A percentile compares a stretch with the other conserved stretches of the same genome.
phyloP scores from a whole-genome alignment of 495 filamentous ascomycete genomes.

The Oidiodendron maius region DNA sequence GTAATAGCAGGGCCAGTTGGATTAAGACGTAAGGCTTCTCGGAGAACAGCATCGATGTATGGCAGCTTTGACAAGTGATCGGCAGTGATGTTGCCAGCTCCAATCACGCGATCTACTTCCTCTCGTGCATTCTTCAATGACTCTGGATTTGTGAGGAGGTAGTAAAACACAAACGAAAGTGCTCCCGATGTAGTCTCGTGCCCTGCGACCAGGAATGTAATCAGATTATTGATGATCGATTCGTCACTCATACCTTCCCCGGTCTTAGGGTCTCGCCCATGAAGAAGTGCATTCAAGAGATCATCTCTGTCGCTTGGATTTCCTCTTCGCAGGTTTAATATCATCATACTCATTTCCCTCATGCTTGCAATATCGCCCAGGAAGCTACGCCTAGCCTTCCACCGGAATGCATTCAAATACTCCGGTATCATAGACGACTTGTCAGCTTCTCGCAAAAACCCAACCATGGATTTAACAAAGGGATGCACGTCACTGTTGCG shows the following conservation, averaged over 20 bases:
- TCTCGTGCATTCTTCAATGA: conserved; percentile 34
- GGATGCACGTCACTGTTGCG: too few relatives aligned
- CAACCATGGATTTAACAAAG: too few relatives aligned
- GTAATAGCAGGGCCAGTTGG: conserved; percentile 62
- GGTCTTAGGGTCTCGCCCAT: conserved; percentile 46
- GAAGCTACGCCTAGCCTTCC: not conserved
- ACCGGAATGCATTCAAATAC: not conserved
- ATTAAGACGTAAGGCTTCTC: conserved; percentile 60
- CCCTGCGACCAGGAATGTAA: conserved; percentile 40
- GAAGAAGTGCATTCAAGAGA: conserved; percentile 52
- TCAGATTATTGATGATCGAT: conserved; percentile 47
- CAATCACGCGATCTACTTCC: conserved; percentile 58
- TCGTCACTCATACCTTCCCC: conserved; percentile 42
- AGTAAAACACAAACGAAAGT: conserved; percentile 44
- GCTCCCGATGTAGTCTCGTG: conserved; percentile 58
- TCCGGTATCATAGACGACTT: too few relatives aligned
- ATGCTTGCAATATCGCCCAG: conserved; percentile 26
- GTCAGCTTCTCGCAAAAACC: too few relatives aligned
- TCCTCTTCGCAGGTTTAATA: too few relatives aligned
- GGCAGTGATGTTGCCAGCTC: conserved; percentile 41
- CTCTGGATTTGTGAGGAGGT: conserved; percentile 41
- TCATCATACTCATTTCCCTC: conserved; percentile 38
- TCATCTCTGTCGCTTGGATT: too few relatives aligned
- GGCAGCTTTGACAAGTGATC: conserved; percentile 53
- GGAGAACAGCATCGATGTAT: conserved; percentile 60